A percentile compares a stretch with the other conserved stretches of the same genome.
Evolutionary conservation across 352 stramenopile species (phyloP).

Genomic region (Globisporangium takayamanum): DNA sequence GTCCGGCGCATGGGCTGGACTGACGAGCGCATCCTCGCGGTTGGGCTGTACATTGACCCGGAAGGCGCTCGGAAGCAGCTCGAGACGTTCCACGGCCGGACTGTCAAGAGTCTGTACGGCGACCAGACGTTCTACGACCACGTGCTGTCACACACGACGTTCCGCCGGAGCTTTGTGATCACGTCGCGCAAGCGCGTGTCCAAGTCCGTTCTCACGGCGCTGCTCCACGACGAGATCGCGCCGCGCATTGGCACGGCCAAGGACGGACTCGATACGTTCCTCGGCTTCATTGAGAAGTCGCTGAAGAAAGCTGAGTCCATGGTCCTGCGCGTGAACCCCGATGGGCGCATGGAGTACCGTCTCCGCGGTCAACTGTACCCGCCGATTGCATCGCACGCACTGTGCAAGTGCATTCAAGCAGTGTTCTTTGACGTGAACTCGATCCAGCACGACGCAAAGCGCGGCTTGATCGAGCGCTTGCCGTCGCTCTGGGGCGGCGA

Average conservation of each 20-base stretch:
- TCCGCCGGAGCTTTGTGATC: conserved; percentile 72
- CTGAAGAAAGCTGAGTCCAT: conserved; percentile 78
- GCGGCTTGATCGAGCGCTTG: conserved; percentile 59
- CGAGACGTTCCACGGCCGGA: conserved; percentile 43
- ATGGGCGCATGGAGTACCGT: conserved; percentile 63
- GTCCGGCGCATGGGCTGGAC: conserved; percentile 79
- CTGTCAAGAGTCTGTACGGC: conserved; percentile 56
- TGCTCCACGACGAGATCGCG: conserved; percentile 63
- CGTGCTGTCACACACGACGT: conserved; percentile 44
- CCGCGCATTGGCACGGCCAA: conserved; percentile 55
- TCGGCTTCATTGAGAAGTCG: conserved; percentile 77
- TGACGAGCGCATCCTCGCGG: conserved; percentile 72
- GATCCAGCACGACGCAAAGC: conserved; percentile 77
- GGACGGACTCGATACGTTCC: conserved; percentile 47
- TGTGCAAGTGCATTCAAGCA: conserved; percentile 64
- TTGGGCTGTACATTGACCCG: conserved; percentile 74
- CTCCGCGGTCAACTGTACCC: conserved; percentile 61
- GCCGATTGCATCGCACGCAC: conserved; percentile 52
- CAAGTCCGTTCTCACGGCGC: conserved; percentile 58
- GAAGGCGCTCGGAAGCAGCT: conserved; percentile 50
- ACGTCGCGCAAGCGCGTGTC: conserved; percentile 73
- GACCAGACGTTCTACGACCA: conserved; percentile 75
- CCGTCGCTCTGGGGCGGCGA: conserved; percentile 68
- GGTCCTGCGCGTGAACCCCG: conserved; percentile 60
- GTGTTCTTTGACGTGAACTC: conserved; percentile 80